Evolutionary conservation across 2,329 filamentous ascomycete species (phyloP), one percentile per base, ranked within the genome.

Genomic region (Paracoccidioides brasiliensis): DNA sequence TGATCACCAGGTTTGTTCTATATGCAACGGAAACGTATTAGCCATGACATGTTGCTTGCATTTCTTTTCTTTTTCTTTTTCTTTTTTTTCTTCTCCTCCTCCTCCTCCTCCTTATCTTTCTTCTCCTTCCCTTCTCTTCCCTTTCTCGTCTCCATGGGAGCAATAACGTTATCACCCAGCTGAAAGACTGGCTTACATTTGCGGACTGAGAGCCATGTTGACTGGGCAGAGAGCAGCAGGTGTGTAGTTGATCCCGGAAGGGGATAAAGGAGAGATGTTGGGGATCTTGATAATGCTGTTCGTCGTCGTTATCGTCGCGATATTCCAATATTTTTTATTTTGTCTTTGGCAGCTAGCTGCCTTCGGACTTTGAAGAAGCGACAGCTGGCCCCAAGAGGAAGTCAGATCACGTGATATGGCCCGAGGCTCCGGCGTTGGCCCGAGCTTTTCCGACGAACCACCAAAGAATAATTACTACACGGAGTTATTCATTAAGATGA

Each of bases 1-100:
- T 90, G 84, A 95, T 90, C 77, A 88, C 79, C 72, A 95, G 80
- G 80, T 95, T 95, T 72, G 87, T 88, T 67, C 90, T 95, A 73
- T 63, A 60, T 55, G 59, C 59, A 56, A 58, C 44, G 28, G 54
- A 32, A 12, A 5, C 30, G 30, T 15, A 43, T 67, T 57, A 64
- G 58, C 37, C 7, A 55, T 45, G 35, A 14, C 14, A 35, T 14
- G 32, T 35, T 44, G 35, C 28, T 33, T 15, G n/a, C 35, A 6
- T 37, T 37, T 37, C 35, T 37, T 37, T 37, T 37, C 10, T 2
- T 37, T 6, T 10, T 6, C 6, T 6, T 37, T 6, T 10, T 1
- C 35, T 7, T 43, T 3, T 46, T 46, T 14, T 22, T 30, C 43
- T 5, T 32, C 2, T 5, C 2, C 10, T 5, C 10, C 14, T 32